Evolutionary conservation across 257 asterid genomes (phyloP).

Genomic region (Avicennia marina): DNA sequence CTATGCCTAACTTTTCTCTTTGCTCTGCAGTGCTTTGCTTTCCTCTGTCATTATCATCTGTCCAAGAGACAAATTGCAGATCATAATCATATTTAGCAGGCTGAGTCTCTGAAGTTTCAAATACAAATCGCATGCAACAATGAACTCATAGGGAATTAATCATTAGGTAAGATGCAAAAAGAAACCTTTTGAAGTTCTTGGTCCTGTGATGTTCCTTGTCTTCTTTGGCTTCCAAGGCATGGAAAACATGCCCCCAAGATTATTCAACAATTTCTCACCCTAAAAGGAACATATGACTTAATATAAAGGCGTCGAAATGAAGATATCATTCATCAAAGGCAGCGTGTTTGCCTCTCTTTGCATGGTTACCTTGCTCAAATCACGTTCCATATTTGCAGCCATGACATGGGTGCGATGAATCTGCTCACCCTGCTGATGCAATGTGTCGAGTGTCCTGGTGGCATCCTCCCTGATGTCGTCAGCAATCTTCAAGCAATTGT

Average conservation of each 20-base stretch:
- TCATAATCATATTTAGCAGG: not conserved
- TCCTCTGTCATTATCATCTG: slow-evolving; percentile 52
- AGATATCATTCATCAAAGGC: too few species aligned
- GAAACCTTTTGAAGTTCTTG: slow-evolving; percentile 57
- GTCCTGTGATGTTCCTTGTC: slow-evolving; percentile 59
- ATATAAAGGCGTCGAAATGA: not conserved
- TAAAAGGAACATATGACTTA: slow-evolving; percentile 21
- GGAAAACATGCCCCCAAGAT: slow-evolving; percentile 95
- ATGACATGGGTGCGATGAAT: slow-evolving; percentile 81
- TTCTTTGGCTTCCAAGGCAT: slow-evolving; percentile 96
- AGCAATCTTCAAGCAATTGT: slow-evolving; percentile 72
- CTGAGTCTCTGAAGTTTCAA: not conserved
- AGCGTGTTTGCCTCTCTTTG: too few species aligned
- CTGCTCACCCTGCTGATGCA: slow-evolving; percentile 92
- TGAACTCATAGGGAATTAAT: too few species aligned
- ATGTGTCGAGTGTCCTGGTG: slow-evolving; percentile 59
- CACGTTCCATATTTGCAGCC: slow-evolving; percentile 87
- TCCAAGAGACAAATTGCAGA: slow-evolving; percentile 1
- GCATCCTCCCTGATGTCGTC: slow-evolving; percentile 77
- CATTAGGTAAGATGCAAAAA: not conserved
- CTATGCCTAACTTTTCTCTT: slow-evolving; percentile 72
- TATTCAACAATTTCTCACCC: slow-evolving; percentile 91
- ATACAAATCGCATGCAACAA: not conserved
- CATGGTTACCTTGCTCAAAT: slow-evolving; percentile 76
- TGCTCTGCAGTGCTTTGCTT: slow-evolving; percentile 48